Evolutionary conservation across 1,139 yeast species (phyloP).

Genomic region (Eremothecium cymbalariae): DNA sequence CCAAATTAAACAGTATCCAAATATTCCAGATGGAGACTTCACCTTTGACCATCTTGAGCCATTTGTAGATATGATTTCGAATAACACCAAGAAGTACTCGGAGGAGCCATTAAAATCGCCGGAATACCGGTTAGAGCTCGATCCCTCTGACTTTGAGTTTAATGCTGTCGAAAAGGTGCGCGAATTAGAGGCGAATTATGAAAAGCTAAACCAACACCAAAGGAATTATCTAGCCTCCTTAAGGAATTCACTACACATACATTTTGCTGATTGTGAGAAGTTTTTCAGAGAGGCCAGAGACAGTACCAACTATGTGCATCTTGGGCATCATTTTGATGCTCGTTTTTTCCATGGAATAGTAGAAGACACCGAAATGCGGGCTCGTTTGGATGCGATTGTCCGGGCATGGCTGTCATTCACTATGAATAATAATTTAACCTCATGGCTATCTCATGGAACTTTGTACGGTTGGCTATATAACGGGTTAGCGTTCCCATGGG

Average conservation of each 20-base stretch:
- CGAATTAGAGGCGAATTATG: slow-evolving; percentile 16
- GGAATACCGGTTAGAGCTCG: neutral
- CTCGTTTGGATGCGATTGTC: slow-evolving; percentile 11
- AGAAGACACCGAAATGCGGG: slow-evolving; percentile 19
- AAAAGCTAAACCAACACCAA: slow-evolving; percentile 18
- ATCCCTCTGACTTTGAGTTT: slow-evolving; percentile 23
- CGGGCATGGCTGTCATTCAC: slow-evolving; percentile 34
- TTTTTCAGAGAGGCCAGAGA: slow-evolving; percentile 42
- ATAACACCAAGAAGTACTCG: slow-evolving; percentile 8
- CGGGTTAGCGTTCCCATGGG: slow-evolving; percentile 66
- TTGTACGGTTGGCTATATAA: slow-evolving; percentile 63
- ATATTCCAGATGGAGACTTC: slow-evolving; percentile 13
- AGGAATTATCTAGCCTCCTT: slow-evolving; percentile 23
- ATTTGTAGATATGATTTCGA: slow-evolving; percentile 11
- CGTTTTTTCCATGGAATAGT: slow-evolving; percentile 58
- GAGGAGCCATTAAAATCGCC: slow-evolving; percentile 2
- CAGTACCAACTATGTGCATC: slow-evolving; percentile 33
- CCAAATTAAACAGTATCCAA: slow-evolving; percentile 5
- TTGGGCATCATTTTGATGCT: slow-evolving; percentile 62
- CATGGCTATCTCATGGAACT: slow-evolving; percentile 66
- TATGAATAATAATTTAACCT: slow-evolving; percentile 42
- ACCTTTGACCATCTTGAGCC: slow-evolving; percentile 19
- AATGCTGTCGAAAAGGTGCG: slow-evolving; percentile 21
- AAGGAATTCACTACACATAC: slow-evolving; percentile 16
- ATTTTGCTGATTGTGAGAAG: slow-evolving; percentile 34